These are phyloP conservation scores for Hypoxylon sp. DNA, from an alignment of 2,329 filamentous ascomycete genomes.

Conservation along the genomic window DNA sequence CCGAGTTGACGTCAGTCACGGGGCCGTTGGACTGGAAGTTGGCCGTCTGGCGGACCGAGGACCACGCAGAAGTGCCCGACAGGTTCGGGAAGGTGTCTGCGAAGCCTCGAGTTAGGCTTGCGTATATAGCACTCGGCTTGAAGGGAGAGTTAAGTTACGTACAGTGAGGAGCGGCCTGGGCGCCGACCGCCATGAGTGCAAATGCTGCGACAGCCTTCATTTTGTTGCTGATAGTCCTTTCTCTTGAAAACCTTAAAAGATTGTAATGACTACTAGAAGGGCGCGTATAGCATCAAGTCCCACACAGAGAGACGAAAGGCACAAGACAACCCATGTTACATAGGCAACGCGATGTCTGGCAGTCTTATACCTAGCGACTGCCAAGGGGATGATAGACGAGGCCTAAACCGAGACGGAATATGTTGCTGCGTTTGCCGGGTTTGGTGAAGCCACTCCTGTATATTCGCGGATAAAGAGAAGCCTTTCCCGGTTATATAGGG, in stretches of 20 bases:
- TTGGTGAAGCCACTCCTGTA: slow-evolving; percentile 25
- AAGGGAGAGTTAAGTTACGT: slow-evolving; percentile 27
- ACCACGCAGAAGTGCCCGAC: slow-evolving; percentile 47
- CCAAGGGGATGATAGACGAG: slow-evolving; percentile 8
- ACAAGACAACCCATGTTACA: slow-evolving; percentile 8
- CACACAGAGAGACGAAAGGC: not conserved
- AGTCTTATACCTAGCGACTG: slow-evolving; percentile 36
- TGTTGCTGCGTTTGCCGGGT: slow-evolving; percentile 39
- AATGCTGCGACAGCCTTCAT: slow-evolving; percentile 43
- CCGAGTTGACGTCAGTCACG: slow-evolving; percentile 55
- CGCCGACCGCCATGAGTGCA: slow-evolving; percentile 37
- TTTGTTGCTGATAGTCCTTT: slow-evolving; percentile 4
- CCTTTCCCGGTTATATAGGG: slow-evolving; percentile 40
- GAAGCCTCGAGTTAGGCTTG: not conserved
- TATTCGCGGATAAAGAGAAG: slow-evolving; percentile 37
- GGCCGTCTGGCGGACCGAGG: slow-evolving; percentile 56
- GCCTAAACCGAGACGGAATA: slow-evolving; percentile 40
- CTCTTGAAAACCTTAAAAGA: not conserved
- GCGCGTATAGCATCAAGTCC: slow-evolving; percentile 3
- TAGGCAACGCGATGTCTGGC: slow-evolving; percentile 12
- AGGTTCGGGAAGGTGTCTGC: slow-evolving; percentile 52
- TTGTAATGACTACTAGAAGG: slow-evolving; percentile 5
- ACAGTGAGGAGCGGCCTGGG: slow-evolving; percentile 48
- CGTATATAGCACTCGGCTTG: not conserved
- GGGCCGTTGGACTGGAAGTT: slow-evolving; percentile 59